Percentiles rank a stretch among this genome's conserved stretches.
Conservation (phyloP, 495 filamentous ascomycete species). For the Trichoderma gamsii region DNA sequence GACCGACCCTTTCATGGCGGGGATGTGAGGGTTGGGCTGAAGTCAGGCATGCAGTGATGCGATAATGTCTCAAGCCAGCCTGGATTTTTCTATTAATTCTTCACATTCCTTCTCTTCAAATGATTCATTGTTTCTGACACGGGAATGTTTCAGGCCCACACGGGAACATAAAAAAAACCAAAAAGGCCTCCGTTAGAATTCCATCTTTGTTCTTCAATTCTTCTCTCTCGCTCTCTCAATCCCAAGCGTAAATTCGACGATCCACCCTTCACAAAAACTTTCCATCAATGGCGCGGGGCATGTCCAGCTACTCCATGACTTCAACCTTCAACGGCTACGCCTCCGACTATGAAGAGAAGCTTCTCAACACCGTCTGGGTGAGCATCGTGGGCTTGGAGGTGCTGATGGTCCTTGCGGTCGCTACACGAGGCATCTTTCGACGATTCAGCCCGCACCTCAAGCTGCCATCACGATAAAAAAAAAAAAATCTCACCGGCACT, state of each 20-base stretch:
- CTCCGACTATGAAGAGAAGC: conserved; percentile 30
- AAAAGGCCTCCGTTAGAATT: neutral
- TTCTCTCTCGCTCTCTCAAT: no score
- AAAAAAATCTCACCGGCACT: neutral
- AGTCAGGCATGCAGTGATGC: conserved; percentile 7
- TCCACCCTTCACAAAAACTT: neutral
- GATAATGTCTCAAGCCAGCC: neutral
- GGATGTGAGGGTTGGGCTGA: neutral
- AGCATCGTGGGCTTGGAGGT: conserved; percentile 37
- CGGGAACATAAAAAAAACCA: neutral
- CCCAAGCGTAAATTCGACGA: neutral
- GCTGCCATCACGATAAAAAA: neutral
- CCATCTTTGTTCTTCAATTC: neutral
- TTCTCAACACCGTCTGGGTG: conserved; percentile 44
- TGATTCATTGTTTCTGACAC: neutral
- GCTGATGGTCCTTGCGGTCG: conserved; percentile 34
- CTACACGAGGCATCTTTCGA: conserved; percentile 20
- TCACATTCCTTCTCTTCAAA: neutral
- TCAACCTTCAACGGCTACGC: conserved; percentile 13
- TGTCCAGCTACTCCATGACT: conserved; percentile 10
- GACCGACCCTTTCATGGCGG: conserved; percentile 6
- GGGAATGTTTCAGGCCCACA: neutral
- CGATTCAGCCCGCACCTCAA: conserved; percentile 14
- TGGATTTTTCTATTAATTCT: neutral
- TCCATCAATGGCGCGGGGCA: conserved; percentile 8